phyloP scores from a whole-genome alignment of 306 rosid genomes.

The Vicia faba region DNA sequence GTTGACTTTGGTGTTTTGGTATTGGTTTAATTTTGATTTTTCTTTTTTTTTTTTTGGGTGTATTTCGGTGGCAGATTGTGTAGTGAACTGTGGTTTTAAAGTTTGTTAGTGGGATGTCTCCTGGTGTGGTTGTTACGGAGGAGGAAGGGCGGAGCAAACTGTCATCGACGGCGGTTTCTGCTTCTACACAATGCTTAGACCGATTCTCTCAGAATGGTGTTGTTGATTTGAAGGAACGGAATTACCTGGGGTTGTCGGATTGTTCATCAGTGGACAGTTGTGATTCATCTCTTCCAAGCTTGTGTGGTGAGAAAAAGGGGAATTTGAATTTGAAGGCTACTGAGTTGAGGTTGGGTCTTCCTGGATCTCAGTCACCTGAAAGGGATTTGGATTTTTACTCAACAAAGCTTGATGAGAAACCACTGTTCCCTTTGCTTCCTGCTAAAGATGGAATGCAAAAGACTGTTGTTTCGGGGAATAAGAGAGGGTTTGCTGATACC shows the following conservation, averaged over 20 bases:
- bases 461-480: slow-evolving; percentile 72
- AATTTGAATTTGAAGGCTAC: slow-evolving; percentile 84
- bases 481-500: slow-evolving; percentile 88
- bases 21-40: neutral
- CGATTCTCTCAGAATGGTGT: slow-evolving; percentile 59
- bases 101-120: slow-evolving; percentile 65
- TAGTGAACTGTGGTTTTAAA: neutral
- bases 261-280: slow-evolving; percentile 96
- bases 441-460: slow-evolving; percentile 76
- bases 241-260: slow-evolving; percentile 84
- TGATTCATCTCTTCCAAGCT: slow-evolving; percentile 55
- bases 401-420: slow-evolving; percentile 73
- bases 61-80: slow-evolving; percentile 19
- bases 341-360: slow-evolving; percentile 90
- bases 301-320: slow-evolving; percentile 63
- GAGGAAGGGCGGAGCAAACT: slow-evolving; percentile 68
- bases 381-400: slow-evolving; percentile 54
- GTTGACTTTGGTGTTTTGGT: slow-evolving; percentile 12
- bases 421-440: slow-evolving; percentile 82
- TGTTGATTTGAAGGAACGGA: slow-evolving; percentile 69
- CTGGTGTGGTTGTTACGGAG: slow-evolving; percentile 63
- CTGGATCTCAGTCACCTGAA: slow-evolving; percentile 88
- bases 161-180: slow-evolving; percentile 53
- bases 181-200: slow-evolving; percentile 60
- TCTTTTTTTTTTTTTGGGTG: neutral